Conservation (phyloP, 441 rosid genomes). For the Hura crepitans region DNA sequence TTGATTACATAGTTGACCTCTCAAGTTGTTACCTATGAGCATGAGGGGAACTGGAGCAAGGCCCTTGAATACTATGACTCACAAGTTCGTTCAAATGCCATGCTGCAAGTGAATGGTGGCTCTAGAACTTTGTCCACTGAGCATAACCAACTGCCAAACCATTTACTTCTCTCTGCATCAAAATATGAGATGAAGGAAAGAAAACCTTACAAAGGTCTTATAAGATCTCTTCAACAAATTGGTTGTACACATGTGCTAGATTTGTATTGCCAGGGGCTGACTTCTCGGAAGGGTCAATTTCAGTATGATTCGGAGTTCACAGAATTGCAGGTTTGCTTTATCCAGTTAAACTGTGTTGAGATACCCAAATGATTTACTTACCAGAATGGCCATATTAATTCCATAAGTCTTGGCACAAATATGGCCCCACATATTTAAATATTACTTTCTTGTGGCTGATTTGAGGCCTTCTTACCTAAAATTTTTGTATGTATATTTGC, state of each 20-base stretch:
- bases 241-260: slow-evolving; percentile 91
- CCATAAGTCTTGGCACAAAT: not conserved
- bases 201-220: slow-evolving; percentile 83
- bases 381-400: not conserved
- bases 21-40: slow-evolving; percentile 92
- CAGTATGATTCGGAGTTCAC: slow-evolving; percentile 75
- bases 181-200: slow-evolving; percentile 47
- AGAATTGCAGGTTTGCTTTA: slow-evolving; percentile 74
- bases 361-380: not conserved
- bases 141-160: slow-evolving; percentile 31
- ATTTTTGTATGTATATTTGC: slow-evolving; percentile 29
- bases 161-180: slow-evolving; percentile 33
- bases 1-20: slow-evolving; percentile 57
- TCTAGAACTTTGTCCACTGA: slow-evolving; percentile 35
- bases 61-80: slow-evolving; percentile 93
- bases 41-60: slow-evolving; percentile 94
- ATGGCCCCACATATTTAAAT: not conserved
- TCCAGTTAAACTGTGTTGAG: not conserved
- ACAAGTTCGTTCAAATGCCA: slow-evolving; percentile 71
- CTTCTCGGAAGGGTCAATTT: slow-evolving; percentile 60
- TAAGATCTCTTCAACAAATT: slow-evolving; percentile 89
- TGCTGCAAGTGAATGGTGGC: slow-evolving; percentile 35
- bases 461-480: slow-evolving; percentile 14
- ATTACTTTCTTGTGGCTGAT: not conserved
- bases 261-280: slow-evolving; percentile 82